A percentile compares a stretch with the other conserved stretches of the same genome.
These are phyloP conservation scores for Porpolomopsis calyptriformis DNA, from an alignment of 768 basidiomycete genomes.

Conservation along the genomic window DNA sequence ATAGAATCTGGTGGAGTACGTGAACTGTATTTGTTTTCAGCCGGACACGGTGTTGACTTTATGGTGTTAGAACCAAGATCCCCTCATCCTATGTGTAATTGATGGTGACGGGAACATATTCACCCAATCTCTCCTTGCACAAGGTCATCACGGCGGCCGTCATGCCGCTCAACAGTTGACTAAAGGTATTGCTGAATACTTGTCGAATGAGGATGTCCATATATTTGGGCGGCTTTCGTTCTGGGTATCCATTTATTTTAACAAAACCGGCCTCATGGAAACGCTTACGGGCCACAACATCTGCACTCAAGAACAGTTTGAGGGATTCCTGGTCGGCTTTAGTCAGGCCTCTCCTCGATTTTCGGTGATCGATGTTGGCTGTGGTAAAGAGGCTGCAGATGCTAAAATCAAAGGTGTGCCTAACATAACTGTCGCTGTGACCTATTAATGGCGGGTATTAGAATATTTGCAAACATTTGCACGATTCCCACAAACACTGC, in stretches of 20 bases:
- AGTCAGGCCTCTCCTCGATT: slow-evolving; percentile 67
- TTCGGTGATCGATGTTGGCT: slow-evolving; percentile 57
- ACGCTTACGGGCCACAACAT: slow-evolving; percentile 40
- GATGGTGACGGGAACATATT: slow-evolving; percentile 68
- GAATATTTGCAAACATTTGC: slow-evolving; percentile 64
- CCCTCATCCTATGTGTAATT: slow-evolving; percentile 64
- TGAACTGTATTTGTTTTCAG: slow-evolving; percentile 1
- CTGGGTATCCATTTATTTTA: slow-evolving; percentile 66
- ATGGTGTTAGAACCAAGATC: slow-evolving; percentile 57
- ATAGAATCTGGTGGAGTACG: slow-evolving; percentile 42
- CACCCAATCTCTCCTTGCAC: slow-evolving; percentile 42
- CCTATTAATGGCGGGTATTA: slow-evolving; percentile 16
- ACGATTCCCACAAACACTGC: slow-evolving; percentile 63
- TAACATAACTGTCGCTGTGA: background rate
- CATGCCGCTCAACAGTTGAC: slow-evolving; percentile 56
- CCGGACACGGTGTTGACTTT: no score
- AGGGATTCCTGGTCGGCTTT: slow-evolving; percentile 63
- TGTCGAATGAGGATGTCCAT: slow-evolving; percentile 50
- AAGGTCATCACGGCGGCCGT: slow-evolving; percentile 58
- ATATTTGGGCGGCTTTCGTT: slow-evolving; percentile 58
- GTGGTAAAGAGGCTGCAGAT: slow-evolving; percentile 48
- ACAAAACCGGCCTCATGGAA: slow-evolving; percentile 45
- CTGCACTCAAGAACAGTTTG: slow-evolving; percentile 56
- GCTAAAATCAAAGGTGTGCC: slow-evolving; percentile 58
- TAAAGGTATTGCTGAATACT: slow-evolving; percentile 56